A percentile compares a stretch with the other conserved stretches of the same genome.
phyloP scores from a whole-genome alignment of 352 stramenopile genomes.

The Phytophthora pisi region DNA sequence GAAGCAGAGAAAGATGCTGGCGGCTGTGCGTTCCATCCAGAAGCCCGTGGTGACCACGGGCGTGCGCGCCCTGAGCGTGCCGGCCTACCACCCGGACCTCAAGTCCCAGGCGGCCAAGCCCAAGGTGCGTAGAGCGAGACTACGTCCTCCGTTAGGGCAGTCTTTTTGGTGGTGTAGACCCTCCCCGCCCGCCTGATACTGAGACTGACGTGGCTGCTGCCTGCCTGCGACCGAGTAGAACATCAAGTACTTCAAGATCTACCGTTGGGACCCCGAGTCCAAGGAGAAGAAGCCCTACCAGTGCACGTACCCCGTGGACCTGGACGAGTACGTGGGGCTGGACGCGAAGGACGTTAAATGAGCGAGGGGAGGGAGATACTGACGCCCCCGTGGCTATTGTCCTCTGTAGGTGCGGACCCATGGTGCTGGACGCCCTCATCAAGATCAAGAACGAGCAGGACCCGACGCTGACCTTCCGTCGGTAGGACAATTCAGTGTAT shows the following conservation, averaged over 20 bases:
- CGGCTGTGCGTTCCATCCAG: conserved; percentile 33
- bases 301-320: conserved; percentile 97
- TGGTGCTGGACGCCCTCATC: conserved; percentile 99
- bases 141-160: neutral
- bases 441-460: conserved; percentile 99
- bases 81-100: conserved; percentile 60
- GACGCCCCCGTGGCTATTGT: conserved; percentile 1
- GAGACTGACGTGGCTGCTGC: conserved; percentile 8
- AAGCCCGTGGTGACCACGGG: conserved; percentile 48
- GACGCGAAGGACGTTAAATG: neutral
- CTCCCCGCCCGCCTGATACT: neutral
- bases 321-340: conserved; percentile 92
- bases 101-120: conserved; percentile 77
- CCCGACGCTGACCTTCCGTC: conserved; percentile 97
- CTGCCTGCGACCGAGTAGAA: conserved; percentile 56
- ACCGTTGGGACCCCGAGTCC: conserved; percentile 97
- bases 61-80: conserved; percentile 62
- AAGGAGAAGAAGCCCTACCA: conserved; percentile 96
- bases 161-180: conserved; percentile 24
- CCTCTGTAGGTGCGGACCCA: conserved; percentile 92
- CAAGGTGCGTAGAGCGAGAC: conserved; percentile 53
- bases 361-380: conserved; percentile 2
- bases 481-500: conserved; percentile 42
- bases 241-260: conserved; percentile 99
- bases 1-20: conserved; percentile 38